Evolutionary conservation across 108 stramenopile species (phyloP), one percentile per base, ranked within the genome.

Genomic region (Craspedostauros australis): DNA sequence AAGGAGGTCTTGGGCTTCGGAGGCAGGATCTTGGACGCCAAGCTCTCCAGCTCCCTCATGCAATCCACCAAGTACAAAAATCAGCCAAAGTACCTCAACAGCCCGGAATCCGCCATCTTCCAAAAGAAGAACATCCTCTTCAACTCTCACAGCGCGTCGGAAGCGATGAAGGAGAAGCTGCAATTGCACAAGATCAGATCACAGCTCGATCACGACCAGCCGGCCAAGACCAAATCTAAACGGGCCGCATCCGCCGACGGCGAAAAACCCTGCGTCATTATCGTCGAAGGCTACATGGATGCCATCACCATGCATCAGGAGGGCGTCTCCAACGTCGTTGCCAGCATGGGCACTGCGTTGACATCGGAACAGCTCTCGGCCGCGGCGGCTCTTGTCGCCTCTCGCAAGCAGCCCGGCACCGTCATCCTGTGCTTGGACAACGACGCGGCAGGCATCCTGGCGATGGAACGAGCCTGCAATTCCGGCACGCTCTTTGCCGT

Each of bases 201-300:
- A n/a, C 9, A 12, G 31, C 50, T 0, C 0, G 30, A 48, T 15
- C 12, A 28, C 5, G 8, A 21, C 23, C 5, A 20, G n/a, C 19
- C 38, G 43, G 5, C 6, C 5, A 25, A 5, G 21, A 5, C 8
- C 5, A 28, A 5, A 5, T 21, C 6, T 8, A 48, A 14, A 23
- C 25, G 14, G 14, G 22, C 7, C 6, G 29, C 21, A n/a, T n/a
- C n/a, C n/a, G 30, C 5, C 11, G 15, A 37, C 33, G 33, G 37
- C n/a, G 7, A 46, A 30, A 16, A 33, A 1, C 23, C 22, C 15
- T 11, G 54, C 33, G 45, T 87, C 6, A 50, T 94, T 15, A 58
- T 96, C 34, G 95, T 96, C 20, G 95, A 96, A 72, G 95, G 95
- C 15, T 96, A 95, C 55, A 84, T 96, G 63, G 95, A 96, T 79